phyloP scores from a whole-genome alignment of 2,329 filamentous ascomycete species.

The Coniochaeta pulveracea region DNA sequence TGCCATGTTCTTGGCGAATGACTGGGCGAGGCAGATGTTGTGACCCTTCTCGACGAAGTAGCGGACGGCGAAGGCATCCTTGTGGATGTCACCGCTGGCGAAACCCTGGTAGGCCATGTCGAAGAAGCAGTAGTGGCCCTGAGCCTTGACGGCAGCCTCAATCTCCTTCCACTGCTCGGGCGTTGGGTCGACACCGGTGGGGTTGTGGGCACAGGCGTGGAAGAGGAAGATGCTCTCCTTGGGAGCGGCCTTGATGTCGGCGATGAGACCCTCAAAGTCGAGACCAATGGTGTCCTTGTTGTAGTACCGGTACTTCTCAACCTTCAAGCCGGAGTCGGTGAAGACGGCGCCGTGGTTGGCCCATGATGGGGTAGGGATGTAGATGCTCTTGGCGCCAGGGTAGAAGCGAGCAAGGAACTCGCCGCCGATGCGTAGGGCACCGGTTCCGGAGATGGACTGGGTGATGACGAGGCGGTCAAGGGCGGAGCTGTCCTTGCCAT shows the following conservation, averaged over 20 bases:
- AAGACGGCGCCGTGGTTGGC: constrained; percentile 98
- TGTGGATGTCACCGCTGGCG: constrained; percentile 81
- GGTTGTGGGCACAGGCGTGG: constrained; percentile 97
- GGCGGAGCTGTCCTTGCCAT: constrained; percentile 67
- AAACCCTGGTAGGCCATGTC: constrained; percentile 99
- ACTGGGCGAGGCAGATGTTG: constrained; percentile 79
- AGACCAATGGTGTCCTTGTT: constrained; percentile 97
- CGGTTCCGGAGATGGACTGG: constrained; percentile 96
- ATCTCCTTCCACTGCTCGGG: constrained; percentile 88
- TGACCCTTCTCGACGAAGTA: constrained; percentile 91
- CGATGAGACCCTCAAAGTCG: constrained; percentile 89
- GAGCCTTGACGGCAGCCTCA: constrained; percentile 72
- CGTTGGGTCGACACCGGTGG: constrained; percentile 90
- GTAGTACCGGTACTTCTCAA: constrained; percentile 97
- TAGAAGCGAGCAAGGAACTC: constrained; percentile 90
- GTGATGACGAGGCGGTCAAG: constrained; percentile 80
- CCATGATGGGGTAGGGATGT: constrained; percentile 94
- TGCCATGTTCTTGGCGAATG: constrained; percentile 99
- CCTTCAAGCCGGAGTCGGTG: constrained; percentile 79
- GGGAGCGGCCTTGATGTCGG: constrained; percentile 81
- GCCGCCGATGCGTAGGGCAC: constrained; percentile 86
- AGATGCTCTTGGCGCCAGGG: constrained; percentile 86
- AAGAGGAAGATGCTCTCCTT: constrained; percentile 83
- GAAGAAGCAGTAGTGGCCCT: constrained; percentile 90
- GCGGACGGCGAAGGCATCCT: constrained; percentile 86